These are phyloP conservation scores for Pseudoscleropodium purum DNA, from an alignment of 225 moss, liverwort and hornwort species.

Conservation along the genomic window DNA sequence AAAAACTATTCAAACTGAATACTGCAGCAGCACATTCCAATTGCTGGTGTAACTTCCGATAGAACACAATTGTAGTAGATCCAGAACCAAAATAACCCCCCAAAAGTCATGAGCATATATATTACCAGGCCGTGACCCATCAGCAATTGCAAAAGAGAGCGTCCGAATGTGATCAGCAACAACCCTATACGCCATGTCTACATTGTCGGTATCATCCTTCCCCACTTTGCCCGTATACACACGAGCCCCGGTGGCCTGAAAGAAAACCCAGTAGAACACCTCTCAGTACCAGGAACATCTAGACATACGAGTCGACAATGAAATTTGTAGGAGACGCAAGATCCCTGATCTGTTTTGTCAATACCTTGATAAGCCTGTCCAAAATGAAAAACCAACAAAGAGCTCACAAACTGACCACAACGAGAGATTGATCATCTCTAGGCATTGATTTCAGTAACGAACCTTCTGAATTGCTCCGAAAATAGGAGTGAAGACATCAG, in stretches of 20 bases:
- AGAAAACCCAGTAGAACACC: not conserved
- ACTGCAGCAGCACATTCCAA: not conserved
- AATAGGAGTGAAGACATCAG: constrained; percentile 53
- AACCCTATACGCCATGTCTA: constrained; percentile 59
- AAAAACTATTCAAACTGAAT: not conserved
- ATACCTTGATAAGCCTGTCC: not conserved
- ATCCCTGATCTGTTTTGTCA: not conserved
- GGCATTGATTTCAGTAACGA: not conserved
- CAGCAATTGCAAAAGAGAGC: constrained; percentile 57
- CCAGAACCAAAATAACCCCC: not conserved
- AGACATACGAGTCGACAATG: not conserved
- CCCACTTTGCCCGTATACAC: constrained; percentile 47
- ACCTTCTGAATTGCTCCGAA: constrained; percentile 51
- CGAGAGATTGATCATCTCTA: not conserved
- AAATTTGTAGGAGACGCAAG: not conserved
- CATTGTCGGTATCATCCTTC: constrained; percentile 49
- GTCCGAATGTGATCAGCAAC: constrained; percentile 61
- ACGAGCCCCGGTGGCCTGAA: constrained; percentile 42
- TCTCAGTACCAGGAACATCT: not conserved
- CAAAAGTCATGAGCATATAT: not conserved
- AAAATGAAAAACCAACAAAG: not conserved
- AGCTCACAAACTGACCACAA: not conserved
- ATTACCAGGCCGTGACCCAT: constrained; percentile 54
- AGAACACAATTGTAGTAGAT: not conserved
- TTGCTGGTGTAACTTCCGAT: not conserved